These are phyloP conservation scores for Lecanicillium sp. DNA, from an alignment of 2,329 filamentous ascomycete species.

Conservation along the genomic window DNA sequence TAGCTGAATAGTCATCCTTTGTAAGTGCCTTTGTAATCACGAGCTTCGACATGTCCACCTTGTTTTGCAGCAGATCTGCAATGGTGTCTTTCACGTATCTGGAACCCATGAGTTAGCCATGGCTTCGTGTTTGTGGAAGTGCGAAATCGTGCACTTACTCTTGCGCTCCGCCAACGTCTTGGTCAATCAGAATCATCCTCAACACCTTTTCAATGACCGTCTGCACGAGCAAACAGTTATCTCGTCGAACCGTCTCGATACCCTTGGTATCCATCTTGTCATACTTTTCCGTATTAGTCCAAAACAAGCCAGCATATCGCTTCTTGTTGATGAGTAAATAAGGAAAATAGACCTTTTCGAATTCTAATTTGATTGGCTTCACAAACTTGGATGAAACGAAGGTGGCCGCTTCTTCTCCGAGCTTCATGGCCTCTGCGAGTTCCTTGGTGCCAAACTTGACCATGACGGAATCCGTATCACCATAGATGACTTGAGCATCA, in stretches of 20 bases:
- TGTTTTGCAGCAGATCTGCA: slow-evolving; percentile 91
- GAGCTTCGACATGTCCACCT: slow-evolving; percentile 96
- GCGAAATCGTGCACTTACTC: slow-evolving; percentile 96
- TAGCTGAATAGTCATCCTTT: slow-evolving; percentile 81
- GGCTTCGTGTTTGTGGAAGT: too few relatives aligned
- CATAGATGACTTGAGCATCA: slow-evolving; percentile 95
- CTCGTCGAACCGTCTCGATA: slow-evolving; percentile 94
- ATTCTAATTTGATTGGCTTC: slow-evolving; percentile 97
- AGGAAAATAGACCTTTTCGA: slow-evolving; percentile 98
- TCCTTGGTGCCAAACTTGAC: slow-evolving; percentile 94
- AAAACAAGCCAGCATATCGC: slow-evolving; percentile 94
- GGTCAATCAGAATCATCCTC: slow-evolving; percentile 90
- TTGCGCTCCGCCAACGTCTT: slow-evolving; percentile 82
- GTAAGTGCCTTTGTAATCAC: slow-evolving; percentile 97
- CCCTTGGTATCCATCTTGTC: slow-evolving; percentile 99
- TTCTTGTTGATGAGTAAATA: slow-evolving; percentile 99
- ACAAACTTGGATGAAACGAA: slow-evolving; percentile 88
- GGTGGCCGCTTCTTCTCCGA: slow-evolving; percentile 86
- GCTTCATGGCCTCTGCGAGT: slow-evolving; percentile 79
- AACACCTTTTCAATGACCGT: slow-evolving; percentile 96
- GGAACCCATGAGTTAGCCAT: slow-evolving; percentile 9
- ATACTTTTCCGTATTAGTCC: slow-evolving; percentile 88
- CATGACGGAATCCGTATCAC: slow-evolving; percentile 99
- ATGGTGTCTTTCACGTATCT: slow-evolving; percentile 90
- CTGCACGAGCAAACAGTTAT: slow-evolving; percentile 92